These are phyloP conservation scores for Fusarium udum DNA, from an alignment of 2,329 filamentous ascomycete species.

Conservation along the genomic window DNA sequence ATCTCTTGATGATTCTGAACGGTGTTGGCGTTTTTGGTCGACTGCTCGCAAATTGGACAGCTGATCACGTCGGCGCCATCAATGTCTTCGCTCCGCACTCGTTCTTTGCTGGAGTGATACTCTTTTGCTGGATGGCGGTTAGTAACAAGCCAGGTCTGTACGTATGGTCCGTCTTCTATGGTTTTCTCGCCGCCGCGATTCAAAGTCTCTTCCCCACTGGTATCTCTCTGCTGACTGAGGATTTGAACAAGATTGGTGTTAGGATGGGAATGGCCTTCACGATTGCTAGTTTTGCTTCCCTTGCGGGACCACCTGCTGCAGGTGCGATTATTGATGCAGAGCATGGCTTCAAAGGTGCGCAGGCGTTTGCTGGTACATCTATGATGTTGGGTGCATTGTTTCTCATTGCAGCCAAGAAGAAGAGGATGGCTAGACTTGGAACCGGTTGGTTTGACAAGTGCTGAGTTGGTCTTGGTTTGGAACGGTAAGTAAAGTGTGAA, in stretches of 20 bases:
- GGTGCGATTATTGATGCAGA: conserved; percentile 57
- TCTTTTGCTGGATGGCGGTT: conserved; percentile 70
- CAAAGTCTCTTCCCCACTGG: conserved; percentile 72
- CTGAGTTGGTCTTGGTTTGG: conserved; percentile 7
- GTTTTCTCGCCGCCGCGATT: conserved; percentile 68
- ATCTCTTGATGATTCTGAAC: conserved; percentile 72
- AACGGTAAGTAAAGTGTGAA: neutral
- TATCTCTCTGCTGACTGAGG: conserved; percentile 63
- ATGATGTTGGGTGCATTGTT: conserved; percentile 54
- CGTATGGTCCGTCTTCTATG: conserved; percentile 69
- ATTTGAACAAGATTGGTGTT: conserved; percentile 61
- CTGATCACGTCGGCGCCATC: conserved; percentile 67
- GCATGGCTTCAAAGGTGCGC: conserved; percentile 59
- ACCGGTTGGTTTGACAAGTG: conserved; percentile 54
- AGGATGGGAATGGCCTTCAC: conserved; percentile 69
- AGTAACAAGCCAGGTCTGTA: conserved; percentile 61
- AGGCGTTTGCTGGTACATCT: conserved; percentile 57
- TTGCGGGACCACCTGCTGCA: conserved; percentile 62
- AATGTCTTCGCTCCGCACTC: conserved; percentile 66
- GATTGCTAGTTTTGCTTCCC: conserved; percentile 62
- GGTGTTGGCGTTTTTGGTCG: conserved; percentile 68
- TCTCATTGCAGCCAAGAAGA: conserved; percentile 51
- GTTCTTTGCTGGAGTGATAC: conserved; percentile 52
- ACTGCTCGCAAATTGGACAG: conserved; percentile 65
- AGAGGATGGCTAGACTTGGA: conserved; percentile 51